Conservation (phyloP, 805 yeast genomes). For the Lipomyces yamadae region DNA sequence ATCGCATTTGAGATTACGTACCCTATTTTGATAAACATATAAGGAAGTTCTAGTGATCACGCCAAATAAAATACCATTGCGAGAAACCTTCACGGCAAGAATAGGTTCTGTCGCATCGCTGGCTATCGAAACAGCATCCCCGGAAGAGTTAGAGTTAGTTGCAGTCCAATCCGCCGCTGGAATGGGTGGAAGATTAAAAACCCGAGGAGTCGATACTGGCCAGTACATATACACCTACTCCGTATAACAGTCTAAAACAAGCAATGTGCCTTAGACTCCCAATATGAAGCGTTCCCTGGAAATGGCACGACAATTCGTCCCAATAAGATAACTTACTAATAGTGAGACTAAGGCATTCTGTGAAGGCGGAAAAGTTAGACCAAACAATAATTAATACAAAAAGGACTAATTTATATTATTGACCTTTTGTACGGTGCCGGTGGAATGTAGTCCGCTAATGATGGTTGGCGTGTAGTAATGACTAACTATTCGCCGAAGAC, state of each 20-base stretch:
- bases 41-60: constrained; percentile 49
- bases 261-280: background rate
- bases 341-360: background rate
- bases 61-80: constrained; percentile 44
- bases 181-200: constrained; percentile 40
- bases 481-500: no score
- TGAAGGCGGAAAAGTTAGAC: background rate
- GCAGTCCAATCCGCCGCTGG: constrained; percentile 3
- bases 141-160: background rate
- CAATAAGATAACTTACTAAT: no score
- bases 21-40: constrained; percentile 49
- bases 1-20: constrained; percentile 13
- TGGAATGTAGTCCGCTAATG: no score
- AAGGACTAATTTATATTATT: background rate
- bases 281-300: background rate
- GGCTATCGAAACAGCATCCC: background rate
- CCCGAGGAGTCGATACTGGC: constrained; percentile 45
- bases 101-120: constrained; percentile 44
- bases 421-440: no score
- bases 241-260: background rate
- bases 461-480: no score
- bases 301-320: no score
- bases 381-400: background rate
- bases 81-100: constrained; percentile 44
- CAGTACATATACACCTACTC: constrained; percentile 41